Base-by-base conservation (phyloP, 208 protist species). In the Entamoeba invadens region DNA sequence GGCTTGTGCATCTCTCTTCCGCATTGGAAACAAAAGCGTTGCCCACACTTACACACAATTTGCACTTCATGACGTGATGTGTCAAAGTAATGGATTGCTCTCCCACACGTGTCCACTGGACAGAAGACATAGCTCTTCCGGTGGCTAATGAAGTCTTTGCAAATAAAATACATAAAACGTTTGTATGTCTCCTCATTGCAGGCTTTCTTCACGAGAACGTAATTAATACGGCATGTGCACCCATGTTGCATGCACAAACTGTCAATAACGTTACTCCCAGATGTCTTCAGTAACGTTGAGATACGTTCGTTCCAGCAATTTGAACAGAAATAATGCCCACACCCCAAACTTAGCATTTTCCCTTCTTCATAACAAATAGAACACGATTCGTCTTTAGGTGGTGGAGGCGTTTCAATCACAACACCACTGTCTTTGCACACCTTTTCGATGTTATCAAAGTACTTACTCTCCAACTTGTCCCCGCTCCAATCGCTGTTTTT, bases 91-190 rank as follows among this genome's bases (percentile, higher is more conserved):
- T 87, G 57, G 38, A 87, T 87, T 12, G 57, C 57, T 87, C 57
- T 12, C 12, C 57, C 57, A n/a, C 57, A 87, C 12, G 57, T 87
- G 25, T 87, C 57, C 12, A 87, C 21, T 87, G 57, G 57, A 87
- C 57, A 87, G 38, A 87, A 87, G 31, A 87, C 57, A 87, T 87
- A 87, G 38, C 57, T 87, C 25, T 87, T 87, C 38, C 10, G 31
- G 25, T 87, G 57, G 38, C 10, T 87, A 35, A 87, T 87, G 38
- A 87, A 87, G 4, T 87, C 57, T n/a, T 87, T 87, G 25, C 57
- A 38, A 87, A 87, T 87, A n/a, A 87, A 87, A 87, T 87, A 87
- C 57, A 87, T 87, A 87, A 87, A 87, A 42, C 57, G 31, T 87
- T 87, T 31, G 38, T 35, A 87, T 87, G 38, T 87, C 8, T 87